A percentile compares a stretch with the other conserved stretches of the same genome.
Conservation (phyloP, 768 basidiomycete genomes). For the Lactarius hengduanensis region DNA sequence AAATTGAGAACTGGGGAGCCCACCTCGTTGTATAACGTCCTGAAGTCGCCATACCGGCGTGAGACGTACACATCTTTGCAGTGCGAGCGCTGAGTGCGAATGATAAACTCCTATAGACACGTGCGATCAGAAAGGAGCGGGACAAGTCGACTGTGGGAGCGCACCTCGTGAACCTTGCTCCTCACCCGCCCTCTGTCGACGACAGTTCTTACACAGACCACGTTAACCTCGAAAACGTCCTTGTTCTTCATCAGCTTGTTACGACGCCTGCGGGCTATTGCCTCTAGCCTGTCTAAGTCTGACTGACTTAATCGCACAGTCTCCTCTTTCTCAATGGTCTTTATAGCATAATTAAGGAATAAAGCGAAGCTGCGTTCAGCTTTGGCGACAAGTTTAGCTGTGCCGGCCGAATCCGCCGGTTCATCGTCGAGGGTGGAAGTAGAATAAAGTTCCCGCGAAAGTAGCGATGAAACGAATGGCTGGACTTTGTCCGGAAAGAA, state of each 20-base stretch:
- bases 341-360: conserved; percentile 78
- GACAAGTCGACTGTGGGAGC: conserved; percentile 31
- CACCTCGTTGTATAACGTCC: conserved; percentile 81
- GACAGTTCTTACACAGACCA: conserved; percentile 83
- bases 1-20: conserved; percentile 27
- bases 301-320: conserved; percentile 85
- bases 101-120: conserved; percentile 80
- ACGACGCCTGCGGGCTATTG: conserved; percentile 61
- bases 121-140: neutral
- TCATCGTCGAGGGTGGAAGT: conserved; percentile 59
- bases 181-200: conserved; percentile 83
- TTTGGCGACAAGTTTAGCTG: conserved; percentile 70
- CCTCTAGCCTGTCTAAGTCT: conserved; percentile 79
- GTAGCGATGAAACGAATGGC: conserved; percentile 82
- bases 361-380: conserved; percentile 83
- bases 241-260: conserved; percentile 46
- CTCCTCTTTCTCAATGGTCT: conserved; percentile 81
- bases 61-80: conserved; percentile 83
- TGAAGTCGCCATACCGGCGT: conserved; percentile 94
- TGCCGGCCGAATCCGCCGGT: conserved; percentile 49
- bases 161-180: conserved; percentile 82
- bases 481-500: conserved; percentile 96
- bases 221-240: conserved; percentile 83
- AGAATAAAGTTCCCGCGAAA: conserved; percentile 74
- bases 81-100: conserved; percentile 76